Percentiles rank a stretch among this genome's conserved stretches.
Conservation (phyloP, 768 basidiomycete species). For the Russula earlei region DNA sequence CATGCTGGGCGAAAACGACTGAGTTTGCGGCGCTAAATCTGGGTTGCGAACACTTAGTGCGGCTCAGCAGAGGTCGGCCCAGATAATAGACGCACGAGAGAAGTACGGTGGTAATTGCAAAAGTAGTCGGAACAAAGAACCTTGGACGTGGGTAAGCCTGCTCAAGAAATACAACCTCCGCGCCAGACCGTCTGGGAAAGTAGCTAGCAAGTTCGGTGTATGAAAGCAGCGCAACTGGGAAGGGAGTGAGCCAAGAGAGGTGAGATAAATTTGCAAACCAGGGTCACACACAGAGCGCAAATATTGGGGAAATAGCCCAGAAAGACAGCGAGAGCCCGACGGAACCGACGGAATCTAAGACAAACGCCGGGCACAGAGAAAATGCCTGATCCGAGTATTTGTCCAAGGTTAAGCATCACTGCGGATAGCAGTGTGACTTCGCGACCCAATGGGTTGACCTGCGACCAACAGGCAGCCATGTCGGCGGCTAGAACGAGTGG, state of each 20-base stretch:
- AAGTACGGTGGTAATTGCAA: conserved; percentile 29
- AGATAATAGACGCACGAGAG: conserved; percentile 21
- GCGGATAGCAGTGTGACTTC: conserved; percentile 21
- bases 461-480: not conserved
- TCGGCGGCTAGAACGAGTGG: not conserved
- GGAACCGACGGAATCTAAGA: conserved; percentile 24
- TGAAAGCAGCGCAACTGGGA: conserved; percentile 7
- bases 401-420: conserved; percentile 21
- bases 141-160: conserved; percentile 35
- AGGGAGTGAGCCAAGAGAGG: not conserved
- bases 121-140: conserved; percentile 35
- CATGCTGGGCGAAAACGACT: conserved; percentile 25
- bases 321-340: conserved; percentile 25
- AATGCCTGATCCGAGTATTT: conserved; percentile 24
- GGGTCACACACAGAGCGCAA: conserved; percentile 18
- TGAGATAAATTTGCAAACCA: not conserved
- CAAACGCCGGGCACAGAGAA: conserved; percentile 25
- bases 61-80: not conserved
- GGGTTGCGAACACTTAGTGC: not conserved
- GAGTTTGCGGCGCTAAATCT: conserved; percentile 22
- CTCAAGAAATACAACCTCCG: conserved; percentile 40
- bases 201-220: conserved; percentile 39
- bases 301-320: conserved; percentile 24
- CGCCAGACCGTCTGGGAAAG: conserved; percentile 42
- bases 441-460: conserved; percentile 22